Percentiles rank a stretch among this genome's conserved stretches.
These are phyloP conservation scores for Huntiella savannae DNA, from an alignment of 2,329 filamentous ascomycete genomes.

Conservation along the genomic window DNA sequence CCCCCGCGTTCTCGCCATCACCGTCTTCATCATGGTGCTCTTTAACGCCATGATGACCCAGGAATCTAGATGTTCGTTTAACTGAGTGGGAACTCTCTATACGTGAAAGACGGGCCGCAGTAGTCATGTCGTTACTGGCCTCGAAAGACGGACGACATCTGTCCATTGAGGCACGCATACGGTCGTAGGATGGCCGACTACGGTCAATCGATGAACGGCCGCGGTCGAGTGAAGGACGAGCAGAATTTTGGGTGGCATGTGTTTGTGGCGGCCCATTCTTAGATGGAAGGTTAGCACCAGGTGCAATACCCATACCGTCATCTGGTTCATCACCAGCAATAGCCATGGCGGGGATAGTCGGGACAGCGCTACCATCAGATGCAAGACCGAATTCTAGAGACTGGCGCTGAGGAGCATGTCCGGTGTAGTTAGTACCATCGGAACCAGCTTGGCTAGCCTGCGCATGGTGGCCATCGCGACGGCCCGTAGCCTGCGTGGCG, in stretches of 20 bases:
- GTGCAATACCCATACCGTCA: constrained; percentile 13
- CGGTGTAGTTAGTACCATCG: constrained; percentile 80
- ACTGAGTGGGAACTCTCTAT: constrained; percentile 54
- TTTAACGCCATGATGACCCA: constrained; percentile 12
- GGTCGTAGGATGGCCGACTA: constrained; percentile 68
- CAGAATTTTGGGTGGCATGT: constrained; percentile 15
- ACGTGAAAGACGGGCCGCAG: constrained; percentile 63
- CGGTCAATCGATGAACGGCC: constrained; percentile 42
- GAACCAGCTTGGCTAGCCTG: constrained; percentile 77
- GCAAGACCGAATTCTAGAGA: constrained; percentile 9
- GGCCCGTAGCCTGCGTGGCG: constrained; percentile 47
- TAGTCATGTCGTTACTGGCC: constrained; percentile 76
- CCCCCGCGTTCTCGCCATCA: background rate
- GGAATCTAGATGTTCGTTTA: background rate
- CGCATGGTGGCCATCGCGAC: constrained; percentile 32
- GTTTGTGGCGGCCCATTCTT: constrained; percentile 13
- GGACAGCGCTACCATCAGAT: constrained; percentile 6
- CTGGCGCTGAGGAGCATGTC: constrained; percentile 28
- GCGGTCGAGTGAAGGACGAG: background rate
- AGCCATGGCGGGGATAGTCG: constrained; percentile 1
- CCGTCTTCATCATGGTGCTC: background rate
- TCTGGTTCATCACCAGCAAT: constrained; percentile 12
- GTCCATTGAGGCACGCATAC: constrained; percentile 74
- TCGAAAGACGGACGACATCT: constrained; percentile 69
- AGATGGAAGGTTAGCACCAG: background rate